phyloP scores from a whole-genome alignment of 768 basidiomycete genomes.

The Coprinellus aureogranulatus region DNA sequence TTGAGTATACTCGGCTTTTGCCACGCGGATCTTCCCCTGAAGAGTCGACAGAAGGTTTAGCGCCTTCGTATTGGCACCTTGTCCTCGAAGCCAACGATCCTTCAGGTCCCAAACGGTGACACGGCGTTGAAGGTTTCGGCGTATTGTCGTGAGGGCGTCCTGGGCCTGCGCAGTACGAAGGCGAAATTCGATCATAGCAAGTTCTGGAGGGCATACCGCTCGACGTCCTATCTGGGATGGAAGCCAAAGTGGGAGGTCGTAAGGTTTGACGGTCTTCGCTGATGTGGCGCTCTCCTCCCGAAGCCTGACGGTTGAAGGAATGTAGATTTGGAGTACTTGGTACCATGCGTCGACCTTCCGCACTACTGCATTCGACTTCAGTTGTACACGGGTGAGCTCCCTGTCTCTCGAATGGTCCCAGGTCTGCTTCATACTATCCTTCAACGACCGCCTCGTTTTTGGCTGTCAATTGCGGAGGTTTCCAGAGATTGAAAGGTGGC shows the following conservation, averaged over 20 bases:
- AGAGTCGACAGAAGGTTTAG: too few species aligned
- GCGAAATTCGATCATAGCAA: slow-evolving; percentile 18
- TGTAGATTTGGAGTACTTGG: slow-evolving; percentile 12
- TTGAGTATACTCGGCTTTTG: too few species aligned
- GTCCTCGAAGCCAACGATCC: slow-evolving; percentile 19
- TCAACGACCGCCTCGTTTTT: neutral
- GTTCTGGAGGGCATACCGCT: neutral
- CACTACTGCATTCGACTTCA: slow-evolving; percentile 12
- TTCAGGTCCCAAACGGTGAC: slow-evolving; percentile 20
- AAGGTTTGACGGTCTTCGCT: neutral
- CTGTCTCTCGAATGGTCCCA: neutral
- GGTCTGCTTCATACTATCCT: too few species aligned
- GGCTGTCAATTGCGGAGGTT: neutral
- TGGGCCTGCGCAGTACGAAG: slow-evolving; percentile 22
- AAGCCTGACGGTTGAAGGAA: slow-evolving; percentile 5
- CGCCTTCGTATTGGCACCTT: slow-evolving; percentile 23
- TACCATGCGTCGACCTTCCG: slow-evolving; percentile 19
- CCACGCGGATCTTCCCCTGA: too few species aligned
- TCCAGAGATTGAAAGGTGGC: neutral
- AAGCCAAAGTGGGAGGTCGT: neutral
- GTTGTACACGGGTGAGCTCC: neutral
- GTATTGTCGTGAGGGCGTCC: slow-evolving; percentile 21
- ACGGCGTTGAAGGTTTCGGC: slow-evolving; percentile 19
- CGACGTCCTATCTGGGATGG: neutral
- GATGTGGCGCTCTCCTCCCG: neutral